A percentile compares a stretch with the other conserved stretches of the same genome.
phyloP scores from a whole-genome alignment of 1,284 basidiomycete genomes.

The Malassezia arunalokei region DNA sequence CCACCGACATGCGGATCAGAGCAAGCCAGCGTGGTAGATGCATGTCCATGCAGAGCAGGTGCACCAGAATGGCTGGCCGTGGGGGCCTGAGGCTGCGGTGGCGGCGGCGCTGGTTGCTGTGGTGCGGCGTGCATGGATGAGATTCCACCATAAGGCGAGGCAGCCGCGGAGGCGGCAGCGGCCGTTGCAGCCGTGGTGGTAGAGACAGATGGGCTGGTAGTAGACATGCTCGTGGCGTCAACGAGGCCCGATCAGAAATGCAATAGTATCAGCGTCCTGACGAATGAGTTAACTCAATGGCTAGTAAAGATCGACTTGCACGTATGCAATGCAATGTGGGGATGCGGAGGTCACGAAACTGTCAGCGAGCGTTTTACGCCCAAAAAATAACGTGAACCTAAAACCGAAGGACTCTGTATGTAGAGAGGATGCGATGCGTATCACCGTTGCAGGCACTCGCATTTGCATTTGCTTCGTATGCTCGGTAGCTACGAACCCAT shows the following conservation, averaged over 20 bases:
- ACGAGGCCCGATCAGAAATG: not conserved
- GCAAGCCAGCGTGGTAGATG: not conserved
- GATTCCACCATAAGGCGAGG: conserved; percentile 4
- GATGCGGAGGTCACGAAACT: not conserved
- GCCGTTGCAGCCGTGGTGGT: not conserved
- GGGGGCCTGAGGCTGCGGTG: too few species aligned
- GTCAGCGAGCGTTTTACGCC: too few species aligned
- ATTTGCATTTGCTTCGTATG: conserved; percentile 6
- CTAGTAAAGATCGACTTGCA: not conserved
- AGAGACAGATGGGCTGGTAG: conserved; percentile 15
- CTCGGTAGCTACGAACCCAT: not conserved
- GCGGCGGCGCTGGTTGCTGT: not conserved
- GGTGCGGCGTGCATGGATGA: conserved; percentile 10
- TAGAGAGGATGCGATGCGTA: conserved; percentile 9
- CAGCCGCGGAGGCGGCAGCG: too few species aligned
- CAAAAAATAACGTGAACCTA: not conserved
- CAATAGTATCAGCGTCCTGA: not conserved
- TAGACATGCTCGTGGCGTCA: conserved; percentile 10
- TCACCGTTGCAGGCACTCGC: conserved; percentile 13
- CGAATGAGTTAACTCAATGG: not conserved
- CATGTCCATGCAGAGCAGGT: conserved; percentile 11
- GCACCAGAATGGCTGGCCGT: not conserved
- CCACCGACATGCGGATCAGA: conserved; percentile 12
- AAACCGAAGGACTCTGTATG: not conserved
- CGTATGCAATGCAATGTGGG: not conserved